Base-by-base conservation (phyloP, 1,284 basidiomycete species). In the Puccinia novopanici region DNA sequence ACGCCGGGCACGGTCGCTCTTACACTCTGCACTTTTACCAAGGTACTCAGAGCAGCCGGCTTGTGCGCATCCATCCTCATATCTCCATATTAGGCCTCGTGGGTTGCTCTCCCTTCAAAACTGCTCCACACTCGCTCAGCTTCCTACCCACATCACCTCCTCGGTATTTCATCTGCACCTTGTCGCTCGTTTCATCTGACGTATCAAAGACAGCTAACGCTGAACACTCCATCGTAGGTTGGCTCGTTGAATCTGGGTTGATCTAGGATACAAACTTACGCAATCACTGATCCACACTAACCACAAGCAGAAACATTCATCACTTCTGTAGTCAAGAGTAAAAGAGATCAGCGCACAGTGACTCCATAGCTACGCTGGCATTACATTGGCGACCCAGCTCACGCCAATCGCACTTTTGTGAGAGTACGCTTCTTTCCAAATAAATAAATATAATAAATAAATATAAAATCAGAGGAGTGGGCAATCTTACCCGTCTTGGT, bases 311-410 rank as follows among this genome's bases (percentile, higher is more conserved):
- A 48, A 67, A 0, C 37, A 9, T n/a, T 45, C 37, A 15, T 22
- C 61, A 19, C 19, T 22, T 42, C 6, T 27, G 22, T 27, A 67
- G 63, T 27, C 19, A 67, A 19, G 63, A 0, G 24, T 12, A 8
- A 40, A n/a, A 42, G n/a, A 67, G 63, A 67, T 67, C 63, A 19
- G 63, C 63, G 8, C 42, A n/a, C n/a, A n/a, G 63, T 67, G 22
- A 67, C 42, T 27, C 40, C 63, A 24, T 67, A 67, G 61, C 34
- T 63, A 63, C 61, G 10, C 19, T 22, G 52, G 52, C 52, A 54
- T 54, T 12, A 63, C 19, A 30, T 30, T 63, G 61, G 37, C 61
- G 61, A 63, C 37, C 8, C 59, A 61, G 30, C 59, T 61, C 34
- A 22, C 37, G 61, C 37, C 61, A 40, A 63, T 37, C 61, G 37